Base-by-base conservation (phyloP, 169 alveolate genomes). In the Perkinsus marinus region DNA sequence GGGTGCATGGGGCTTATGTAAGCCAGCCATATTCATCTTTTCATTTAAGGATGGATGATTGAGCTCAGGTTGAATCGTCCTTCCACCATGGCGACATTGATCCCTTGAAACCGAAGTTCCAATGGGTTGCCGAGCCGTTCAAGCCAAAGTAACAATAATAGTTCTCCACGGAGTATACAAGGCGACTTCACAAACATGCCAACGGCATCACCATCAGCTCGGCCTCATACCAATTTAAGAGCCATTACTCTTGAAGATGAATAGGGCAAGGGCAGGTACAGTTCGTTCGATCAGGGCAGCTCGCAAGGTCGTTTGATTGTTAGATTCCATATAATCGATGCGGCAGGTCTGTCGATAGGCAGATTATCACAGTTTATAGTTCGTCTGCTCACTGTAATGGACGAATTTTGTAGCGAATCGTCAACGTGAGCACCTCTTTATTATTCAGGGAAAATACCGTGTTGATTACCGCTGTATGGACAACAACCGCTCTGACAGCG, bases 161-260 rank as follows among this genome's bases (percentile, higher is more conserved):
- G 46, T 3, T 41, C 46, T 41, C 3, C 46, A 3, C 46, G 46
- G 46, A 10, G 46, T 3, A 41, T 3, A 10, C 46, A 41, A 6
- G 3, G 46, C 46, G 46, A 10, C 46, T 41, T n/a, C 79, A 57
- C 94, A 93, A 96, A 96, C 90, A 95, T 96, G 97, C 98, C 98
- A 6, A 92, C 95, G 34, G 94, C 93, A 38, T 95, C 96, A 39
- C 95, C 96, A 37, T 92, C 94, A 68, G 97, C 98, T n/a, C 92
- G 94, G 91, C 96, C 96, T 0, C 98, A 95, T 93, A 92, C 93
- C 39, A 94, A 96, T 36, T 93, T 94, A 39, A 95, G 94, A 39
- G 97, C 97, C 0, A 92, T 96, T 39, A 96, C 97, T 39, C 93
- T 92, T 41, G 93, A 93, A 92, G 97, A 96, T 93, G 96, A 93